Evolutionary conservation across 768 basidiomycete genomes (phyloP).

Genomic region (Termitomyces sp.): DNA sequence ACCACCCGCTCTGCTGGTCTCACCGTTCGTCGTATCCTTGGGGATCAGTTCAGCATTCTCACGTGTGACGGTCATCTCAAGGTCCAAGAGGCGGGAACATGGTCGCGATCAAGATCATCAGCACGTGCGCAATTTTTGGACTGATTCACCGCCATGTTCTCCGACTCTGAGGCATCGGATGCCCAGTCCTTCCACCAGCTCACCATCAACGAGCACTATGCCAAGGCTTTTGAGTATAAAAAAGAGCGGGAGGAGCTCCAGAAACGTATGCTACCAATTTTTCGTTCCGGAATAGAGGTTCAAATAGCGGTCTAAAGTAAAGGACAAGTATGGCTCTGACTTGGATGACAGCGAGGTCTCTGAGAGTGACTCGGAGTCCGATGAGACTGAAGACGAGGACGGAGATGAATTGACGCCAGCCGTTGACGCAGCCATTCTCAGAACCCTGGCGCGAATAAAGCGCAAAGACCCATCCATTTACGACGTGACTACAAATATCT

Average conservation of each 20-base stretch:
- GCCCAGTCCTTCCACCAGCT: slow-evolving; percentile 39
- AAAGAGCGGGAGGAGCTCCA: slow-evolving; percentile 85
- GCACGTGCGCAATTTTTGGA: slow-evolving; percentile 6
- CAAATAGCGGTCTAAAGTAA: slow-evolving; percentile 43
- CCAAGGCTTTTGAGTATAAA: slow-evolving; percentile 76
- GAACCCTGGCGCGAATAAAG: slow-evolving; percentile 83
- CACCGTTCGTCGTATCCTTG: background rate
- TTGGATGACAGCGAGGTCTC: slow-evolving; percentile 46
- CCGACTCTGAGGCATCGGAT: slow-evolving; percentile 43
- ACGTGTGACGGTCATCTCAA: slow-evolving; percentile 10
- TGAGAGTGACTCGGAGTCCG: slow-evolving; percentile 65
- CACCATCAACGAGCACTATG: slow-evolving; percentile 71
- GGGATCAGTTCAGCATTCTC: slow-evolving; percentile 9
- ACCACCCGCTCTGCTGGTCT: background rate
- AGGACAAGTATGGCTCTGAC: slow-evolving; percentile 85
- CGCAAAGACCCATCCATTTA: slow-evolving; percentile 85
- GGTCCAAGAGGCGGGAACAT: background rate
- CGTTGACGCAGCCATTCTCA: slow-evolving; percentile 89
- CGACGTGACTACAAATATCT: slow-evolving; percentile 60
- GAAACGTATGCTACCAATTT: slow-evolving; percentile 47
- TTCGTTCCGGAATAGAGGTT: background rate
- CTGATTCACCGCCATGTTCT: slow-evolving; percentile 30
- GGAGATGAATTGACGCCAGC: slow-evolving; percentile 93
- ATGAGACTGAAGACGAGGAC: slow-evolving; percentile 88
- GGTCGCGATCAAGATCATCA: background rate